Percentiles rank a stretch among this genome's conserved stretches.
Conservation (phyloP, 345 rosid species). For the Boechera stricta region DNA sequence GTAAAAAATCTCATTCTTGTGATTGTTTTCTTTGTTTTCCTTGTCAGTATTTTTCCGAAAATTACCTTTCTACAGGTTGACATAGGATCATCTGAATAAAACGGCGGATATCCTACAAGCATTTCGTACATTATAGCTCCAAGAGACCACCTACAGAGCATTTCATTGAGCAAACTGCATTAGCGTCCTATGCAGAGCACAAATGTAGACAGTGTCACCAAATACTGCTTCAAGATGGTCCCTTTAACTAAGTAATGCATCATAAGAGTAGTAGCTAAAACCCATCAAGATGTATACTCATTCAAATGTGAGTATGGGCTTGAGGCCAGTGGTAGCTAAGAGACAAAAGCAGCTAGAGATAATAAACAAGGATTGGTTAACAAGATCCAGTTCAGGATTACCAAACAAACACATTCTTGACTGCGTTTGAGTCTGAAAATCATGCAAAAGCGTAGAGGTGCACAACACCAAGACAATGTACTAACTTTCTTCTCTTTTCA, state of each 20-base stretch:
- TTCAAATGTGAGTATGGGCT: not conserved
- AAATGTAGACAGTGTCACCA: not conserved
- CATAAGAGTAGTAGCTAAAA: constrained; percentile 10
- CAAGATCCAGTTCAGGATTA: not conserved
- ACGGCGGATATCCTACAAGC: constrained; percentile 97
- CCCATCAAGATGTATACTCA: constrained; percentile 1
- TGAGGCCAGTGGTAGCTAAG: not conserved
- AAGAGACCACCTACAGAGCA: constrained; percentile 88
- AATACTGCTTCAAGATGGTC: constrained; percentile 2
- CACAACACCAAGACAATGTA: constrained; percentile 15
- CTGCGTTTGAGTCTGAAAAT: not conserved
- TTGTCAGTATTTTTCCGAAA: not conserved
- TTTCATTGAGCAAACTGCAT: constrained; percentile 25
- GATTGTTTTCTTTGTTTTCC: not conserved
- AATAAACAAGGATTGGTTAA: constrained; percentile 3
- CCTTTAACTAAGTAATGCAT: not conserved
- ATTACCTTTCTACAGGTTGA: constrained; percentile 92
- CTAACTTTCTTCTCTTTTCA: not conserved
- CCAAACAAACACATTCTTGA: not conserved
- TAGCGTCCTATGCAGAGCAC: constrained; percentile 13
- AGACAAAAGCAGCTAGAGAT: constrained; percentile 1
- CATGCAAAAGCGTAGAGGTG: not conserved
- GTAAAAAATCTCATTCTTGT: not conserved
- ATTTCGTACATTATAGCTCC: constrained; percentile 98
- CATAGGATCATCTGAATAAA: constrained; percentile 98